Evolutionary conservation across 306 rosid species (phyloP), one percentile per base, ranked within the genome.

Genomic region (Prunus davidiana): DNA sequence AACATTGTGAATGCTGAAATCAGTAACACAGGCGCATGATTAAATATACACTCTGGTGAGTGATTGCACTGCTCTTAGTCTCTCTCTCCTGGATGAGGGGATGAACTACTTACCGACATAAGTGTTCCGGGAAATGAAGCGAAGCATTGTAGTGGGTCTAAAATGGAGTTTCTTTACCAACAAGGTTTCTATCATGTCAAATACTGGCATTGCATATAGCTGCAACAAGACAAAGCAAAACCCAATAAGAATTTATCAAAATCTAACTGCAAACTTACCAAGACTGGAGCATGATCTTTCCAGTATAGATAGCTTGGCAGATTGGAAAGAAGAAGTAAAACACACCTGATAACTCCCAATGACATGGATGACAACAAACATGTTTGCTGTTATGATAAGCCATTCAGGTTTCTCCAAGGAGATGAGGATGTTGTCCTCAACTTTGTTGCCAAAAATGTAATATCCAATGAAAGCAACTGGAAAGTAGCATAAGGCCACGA

Each of bases 201-300:
- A 89, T 50, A 91, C 97, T 0, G 95, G 95, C 91, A 91, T 91
- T 57, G 95, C 95, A 82, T 76, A 91, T 11, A 91, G 79, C 97
- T 87, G 22, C 67, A 73, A 61, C 41, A 73, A 45, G 22, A 8
- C 50, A 45, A 65, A n/a, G 90, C 88, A 90, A 20, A 79, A 19
- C 27, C 55, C 8, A 56, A 56, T 67, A 63, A 71, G 32, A 34
- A 54, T 71, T 54, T 12, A 56, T 28, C 18, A 62, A 62, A 28
- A 27, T 8, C 20, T 41, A 28, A 61, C 63, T 30, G 45, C 45
- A 41, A 22, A 56, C 11, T 19, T 12, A 56, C 15, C 12, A 46
- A 65, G 5, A 3, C 0, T 15, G 16, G 20, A 71, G 15, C 12
- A 8, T 24, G 13, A 45, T 50, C 82, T 51, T 67, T 38, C 22